phyloP scores from a whole-genome alignment of 768 basidiomycete genomes.

The Rhodotorula paludigena region DNA sequence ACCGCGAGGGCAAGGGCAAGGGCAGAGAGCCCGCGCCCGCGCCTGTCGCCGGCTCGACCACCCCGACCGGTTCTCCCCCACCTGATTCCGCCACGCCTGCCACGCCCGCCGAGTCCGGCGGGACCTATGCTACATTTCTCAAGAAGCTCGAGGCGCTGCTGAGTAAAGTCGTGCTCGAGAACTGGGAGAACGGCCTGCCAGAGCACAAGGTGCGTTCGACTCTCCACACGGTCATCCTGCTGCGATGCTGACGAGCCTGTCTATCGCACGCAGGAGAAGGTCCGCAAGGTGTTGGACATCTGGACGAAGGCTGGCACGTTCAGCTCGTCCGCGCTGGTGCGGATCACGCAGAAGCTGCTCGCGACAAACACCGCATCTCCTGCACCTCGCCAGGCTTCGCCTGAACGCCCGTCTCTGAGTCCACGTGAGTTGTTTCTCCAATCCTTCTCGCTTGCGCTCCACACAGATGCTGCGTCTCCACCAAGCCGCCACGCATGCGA shows the following conservation, averaged over 20 bases:
- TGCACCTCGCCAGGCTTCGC: neutral
- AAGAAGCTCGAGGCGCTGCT: slow-evolving; percentile 84
- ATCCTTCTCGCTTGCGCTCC: neutral
- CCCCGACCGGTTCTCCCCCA: slow-evolving; percentile 5
- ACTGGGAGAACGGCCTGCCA: slow-evolving; percentile 59
- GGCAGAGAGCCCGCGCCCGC: slow-evolving; percentile 52
- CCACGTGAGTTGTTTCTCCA: slow-evolving; percentile 19
- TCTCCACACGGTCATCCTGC: neutral
- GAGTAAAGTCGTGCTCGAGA: slow-evolving; percentile 82
- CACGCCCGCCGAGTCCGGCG: neutral
- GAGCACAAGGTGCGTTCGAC: slow-evolving; percentile 78
- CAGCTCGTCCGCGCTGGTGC: slow-evolving; percentile 1
- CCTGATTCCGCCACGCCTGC: slow-evolving; percentile 5
- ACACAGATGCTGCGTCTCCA: no score
- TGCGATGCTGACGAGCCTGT: neutral
- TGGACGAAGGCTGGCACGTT: slow-evolving; percentile 92
- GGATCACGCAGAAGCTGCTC: slow-evolving; percentile 29
- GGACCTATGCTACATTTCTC: slow-evolving; percentile 67
- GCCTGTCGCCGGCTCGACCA: slow-evolving; percentile 20
- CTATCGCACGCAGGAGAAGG: slow-evolving; percentile 70
- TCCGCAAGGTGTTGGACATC: slow-evolving; percentile 94
- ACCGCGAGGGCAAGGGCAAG: slow-evolving; percentile 54
- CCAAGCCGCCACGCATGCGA: no score
- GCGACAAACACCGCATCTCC: neutral
- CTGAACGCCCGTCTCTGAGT: neutral